A percentile compares a stretch with the other conserved stretches of the same genome.
These are phyloP conservation scores for Aspergillus awamori DNA, from an alignment of 2,329 filamentous ascomycete genomes.

Conservation along the genomic window DNA sequence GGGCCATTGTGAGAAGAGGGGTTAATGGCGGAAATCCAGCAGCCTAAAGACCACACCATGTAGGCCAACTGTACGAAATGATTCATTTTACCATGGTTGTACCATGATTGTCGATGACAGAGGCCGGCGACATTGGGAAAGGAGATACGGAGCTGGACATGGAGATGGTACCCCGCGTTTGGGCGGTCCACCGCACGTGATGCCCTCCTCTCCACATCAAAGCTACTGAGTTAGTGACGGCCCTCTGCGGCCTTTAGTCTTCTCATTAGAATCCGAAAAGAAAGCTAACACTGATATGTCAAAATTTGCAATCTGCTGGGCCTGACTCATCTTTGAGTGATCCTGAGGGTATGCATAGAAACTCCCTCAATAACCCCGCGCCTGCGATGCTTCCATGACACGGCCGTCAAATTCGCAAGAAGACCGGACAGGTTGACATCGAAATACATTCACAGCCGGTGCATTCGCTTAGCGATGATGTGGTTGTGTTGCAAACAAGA, in stretches of 20 bases:
- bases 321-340: not conserved
- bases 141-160: not conserved
- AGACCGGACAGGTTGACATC: not conserved
- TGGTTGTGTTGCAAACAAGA: not conserved
- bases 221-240: not conserved
- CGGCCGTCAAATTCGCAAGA: not conserved
- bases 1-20: not conserved
- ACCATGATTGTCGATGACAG: not conserved
- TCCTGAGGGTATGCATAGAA: not conserved
- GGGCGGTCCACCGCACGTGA: slow-evolving; percentile 3
- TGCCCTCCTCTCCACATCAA: not conserved
- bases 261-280: not conserved
- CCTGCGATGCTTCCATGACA: not conserved
- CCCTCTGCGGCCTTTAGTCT: not conserved
- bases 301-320: not conserved
- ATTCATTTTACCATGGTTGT: not conserved
- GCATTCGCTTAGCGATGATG: not conserved
- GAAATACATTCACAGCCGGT: not conserved
- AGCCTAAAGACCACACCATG: not conserved
- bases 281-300: not conserved
- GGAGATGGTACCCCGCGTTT: slow-evolving; percentile 9
- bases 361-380: not conserved
- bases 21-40: not conserved
- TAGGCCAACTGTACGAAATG: no score
- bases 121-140: not conserved